Evolutionary conservation across 805 yeast species (phyloP), one percentile per base, ranked within the genome.

Genomic region (Wickerhamomyces canadensis): DNA sequence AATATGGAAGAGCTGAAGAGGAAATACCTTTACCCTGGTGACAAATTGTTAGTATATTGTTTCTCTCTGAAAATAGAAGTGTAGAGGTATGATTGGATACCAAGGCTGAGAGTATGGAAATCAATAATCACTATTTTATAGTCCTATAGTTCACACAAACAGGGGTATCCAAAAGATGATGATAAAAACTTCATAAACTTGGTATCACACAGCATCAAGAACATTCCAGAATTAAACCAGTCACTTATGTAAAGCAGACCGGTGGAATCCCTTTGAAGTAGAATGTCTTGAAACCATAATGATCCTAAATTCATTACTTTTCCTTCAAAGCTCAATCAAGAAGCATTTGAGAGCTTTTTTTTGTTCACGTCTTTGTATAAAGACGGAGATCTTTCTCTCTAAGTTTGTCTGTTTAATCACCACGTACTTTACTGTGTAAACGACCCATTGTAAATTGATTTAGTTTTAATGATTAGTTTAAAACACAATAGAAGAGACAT

Each of bases 1-100:
- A 89, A 82, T 93, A 93, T 72, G 99, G 98, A 72, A 88, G 77
- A 67, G 98, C 95, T 68, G 98, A 88, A 64, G 96, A 82, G 62
- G 97, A 87, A 67, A 93, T 94, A 77, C 99, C 99, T 76, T 93
- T 93, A 75, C 99, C 99, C 95, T 84, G 62, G 47, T 40, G 31
- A 40, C 37, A n/a, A n/a, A 19, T 38, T 40, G 76, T 71, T 72
- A 73, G 76, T 68, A 66, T 46, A 35, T 28, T 16, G 33, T 30
- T n/a, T n/a, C 22, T 38, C 43, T 27, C 18, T 19, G 30, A 34
- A 28, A 14, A 24, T 22, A 30, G n/a, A 21, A 21, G 23, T 21
- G 23, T 21, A 21, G 23, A 21, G 23, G 23, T 10, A 7, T 21
- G 23, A 21, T 21, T 21, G 23, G 23, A 21, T 21, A 21, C 23